Evolutionary conservation across 257 asterid genomes (phyloP), one percentile per base, ranked within the genome.

Genomic region (Hygrophila difformis): DNA sequence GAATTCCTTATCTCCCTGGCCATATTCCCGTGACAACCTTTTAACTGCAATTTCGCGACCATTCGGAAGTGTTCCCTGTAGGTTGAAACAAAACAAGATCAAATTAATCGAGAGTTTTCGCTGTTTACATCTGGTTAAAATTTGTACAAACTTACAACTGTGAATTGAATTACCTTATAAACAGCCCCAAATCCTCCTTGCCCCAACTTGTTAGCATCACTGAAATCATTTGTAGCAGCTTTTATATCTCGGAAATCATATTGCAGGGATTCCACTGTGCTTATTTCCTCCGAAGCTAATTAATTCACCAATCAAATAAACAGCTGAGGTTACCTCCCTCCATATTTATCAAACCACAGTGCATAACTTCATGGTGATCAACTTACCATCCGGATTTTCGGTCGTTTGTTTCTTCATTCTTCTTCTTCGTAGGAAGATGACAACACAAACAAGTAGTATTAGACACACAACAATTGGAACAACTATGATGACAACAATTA

Each of bases 131-230:
- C 2, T 34, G n/a, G 24, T 21, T 4, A 8, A 22, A 7, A 21
- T 22, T 23, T 0, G 7, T 33, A 14, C 47, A 31, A 31, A 1
- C 11, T 3, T 1, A 2, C 37, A 9, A 4, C 12, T 2, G 12
- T 31, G 37, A 1, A 12, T 16, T 24, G 1, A 44, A 37, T 45
- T 40, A 62, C 68, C 68, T 3, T 47, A 8, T 62, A 47, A 31
- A 62, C 62, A 14, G 49, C 35, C 0, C 68, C 68, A 54, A 62
- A 62, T 29, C 62, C 68, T 17, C 57, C 68, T 21, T 62, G 42
- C 8, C 68, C 62, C 5, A 61, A 13, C 35, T 54, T 61, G 44
- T 46, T 53, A 6, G 28, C 47, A 14, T 61, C 51, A 9, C 56
- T 20, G 38, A 61, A 61, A 46, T 22, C 38, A 23, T 47, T 18